A percentile compares a stretch with the other conserved stretches of the same genome.
phyloP scores from a whole-genome alignment of 495 filamentous ascomycete genomes.

The Trichocladium antarcticum region DNA sequence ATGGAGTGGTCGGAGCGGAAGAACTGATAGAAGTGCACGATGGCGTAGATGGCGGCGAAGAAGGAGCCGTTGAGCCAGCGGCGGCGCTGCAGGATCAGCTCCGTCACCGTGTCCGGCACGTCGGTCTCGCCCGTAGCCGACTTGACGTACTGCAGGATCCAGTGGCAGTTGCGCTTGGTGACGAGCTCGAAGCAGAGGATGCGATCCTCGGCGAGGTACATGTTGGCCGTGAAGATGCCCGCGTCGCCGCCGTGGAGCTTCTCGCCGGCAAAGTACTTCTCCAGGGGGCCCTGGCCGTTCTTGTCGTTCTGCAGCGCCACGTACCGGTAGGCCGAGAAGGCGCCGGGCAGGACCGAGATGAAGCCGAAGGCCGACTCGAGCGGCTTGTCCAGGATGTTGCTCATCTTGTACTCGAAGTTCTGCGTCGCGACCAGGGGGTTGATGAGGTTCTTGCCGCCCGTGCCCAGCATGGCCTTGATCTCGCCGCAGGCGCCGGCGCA shows the following conservation, averaged over 20 bases:
- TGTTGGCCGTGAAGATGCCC: constrained; percentile 97
- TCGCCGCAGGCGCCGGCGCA: constrained; percentile 97
- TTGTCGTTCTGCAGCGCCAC: constrained; percentile 94
- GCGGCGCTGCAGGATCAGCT: constrained; percentile 91
- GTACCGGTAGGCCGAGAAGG: constrained; percentile 95
- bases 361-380: constrained; percentile 97
- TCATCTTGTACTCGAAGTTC: constrained; percentile 99
- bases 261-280: constrained; percentile 96
- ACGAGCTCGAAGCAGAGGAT: constrained; percentile 99
- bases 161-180: constrained; percentile 89
- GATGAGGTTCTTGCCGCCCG: constrained; percentile 75
- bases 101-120: constrained; percentile 88
- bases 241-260: constrained; percentile 92
- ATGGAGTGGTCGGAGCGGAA: constrained; percentile 84
- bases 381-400: constrained; percentile 97
- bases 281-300: constrained; percentile 78
- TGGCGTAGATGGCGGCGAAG: constrained; percentile 93
- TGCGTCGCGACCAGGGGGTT: constrained; percentile 94
- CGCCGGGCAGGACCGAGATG: constrained; percentile 91
- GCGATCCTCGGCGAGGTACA: constrained; percentile 99
- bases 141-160: constrained; percentile 97
- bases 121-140: constrained; percentile 93
- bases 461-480: constrained; percentile 94
- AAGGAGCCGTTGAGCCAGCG: constrained; percentile 98
- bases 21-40: constrained; percentile 89